Conservation (phyloP, 441 rosid species). For the Croton laevigatus region DNA sequence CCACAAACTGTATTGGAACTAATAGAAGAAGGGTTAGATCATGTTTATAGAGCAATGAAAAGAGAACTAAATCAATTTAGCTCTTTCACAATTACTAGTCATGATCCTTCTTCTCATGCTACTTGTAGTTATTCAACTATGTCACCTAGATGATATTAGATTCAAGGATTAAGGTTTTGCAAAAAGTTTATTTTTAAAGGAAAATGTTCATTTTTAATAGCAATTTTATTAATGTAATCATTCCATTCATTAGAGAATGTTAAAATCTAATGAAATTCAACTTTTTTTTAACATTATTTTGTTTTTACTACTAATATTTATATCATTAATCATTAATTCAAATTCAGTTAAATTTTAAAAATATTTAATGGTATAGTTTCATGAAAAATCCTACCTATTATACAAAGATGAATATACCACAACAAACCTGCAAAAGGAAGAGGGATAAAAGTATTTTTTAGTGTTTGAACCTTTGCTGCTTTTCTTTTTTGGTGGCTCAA, state of each 20-base stretch:
- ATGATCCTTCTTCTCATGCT: slow-evolving; percentile 51
- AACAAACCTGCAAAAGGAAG: no score
- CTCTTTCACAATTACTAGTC: slow-evolving; percentile 43
- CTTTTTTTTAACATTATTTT: no score
- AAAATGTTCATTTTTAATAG: background rate
- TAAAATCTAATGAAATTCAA: background rate
- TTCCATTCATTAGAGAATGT: background rate
- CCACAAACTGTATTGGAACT: slow-evolving; percentile 81
- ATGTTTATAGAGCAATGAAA: slow-evolving; percentile 80
- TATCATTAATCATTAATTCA: slow-evolving; percentile 12
- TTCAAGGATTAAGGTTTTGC: background rate
- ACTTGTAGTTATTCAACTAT: slow-evolving; percentile 82
- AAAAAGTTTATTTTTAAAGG: background rate
- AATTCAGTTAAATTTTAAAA: no score
- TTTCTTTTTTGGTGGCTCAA: no score
- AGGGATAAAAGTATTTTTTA: no score
- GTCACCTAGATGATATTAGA: slow-evolving; percentile 65
- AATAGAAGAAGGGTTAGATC: slow-evolving; percentile 80
- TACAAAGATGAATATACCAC: no score
- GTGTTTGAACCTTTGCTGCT: no score
- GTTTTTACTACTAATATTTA: background rate
- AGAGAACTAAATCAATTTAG: slow-evolving; percentile 54
- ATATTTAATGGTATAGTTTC: no score
- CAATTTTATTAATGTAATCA: background rate
- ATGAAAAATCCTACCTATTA: no score